These are phyloP conservation scores for Solanum microdontum DNA, from an alignment of 257 asterid genomes.

Conservation along the genomic window DNA sequence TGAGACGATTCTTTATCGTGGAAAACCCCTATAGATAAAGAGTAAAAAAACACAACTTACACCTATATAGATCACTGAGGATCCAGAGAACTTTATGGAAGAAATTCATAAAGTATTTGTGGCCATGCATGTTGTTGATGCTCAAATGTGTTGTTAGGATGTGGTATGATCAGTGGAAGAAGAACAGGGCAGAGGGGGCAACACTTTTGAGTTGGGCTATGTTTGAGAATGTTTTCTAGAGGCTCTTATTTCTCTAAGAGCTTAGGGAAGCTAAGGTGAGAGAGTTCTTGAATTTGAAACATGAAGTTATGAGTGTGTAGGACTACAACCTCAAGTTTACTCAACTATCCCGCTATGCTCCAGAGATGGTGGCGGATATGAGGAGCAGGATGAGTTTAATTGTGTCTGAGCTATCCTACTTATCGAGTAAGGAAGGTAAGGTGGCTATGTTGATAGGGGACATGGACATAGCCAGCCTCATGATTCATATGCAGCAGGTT, in stretches of 20 bases:
- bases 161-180: neutral
- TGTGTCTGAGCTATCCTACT: neutral
- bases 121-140: neutral
- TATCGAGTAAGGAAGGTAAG: neutral
- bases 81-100: neutral
- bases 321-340: neutral
- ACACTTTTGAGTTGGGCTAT: neutral
- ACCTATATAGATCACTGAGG: neutral
- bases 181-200: neutral
- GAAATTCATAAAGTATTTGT: neutral
- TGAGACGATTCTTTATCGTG: too few relatives aligned
- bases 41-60: too few relatives aligned
- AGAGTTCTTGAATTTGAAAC: neutral
- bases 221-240: neutral
- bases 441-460: too few relatives aligned
- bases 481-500: neutral
- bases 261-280: neutral
- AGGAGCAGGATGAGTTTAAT: neutral
- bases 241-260: neutral
- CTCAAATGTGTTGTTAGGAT: neutral
- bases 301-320: neutral
- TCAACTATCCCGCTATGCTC: neutral
- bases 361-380: neutral
- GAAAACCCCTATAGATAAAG: neutral
- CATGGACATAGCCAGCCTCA: too few relatives aligned